Evolutionary conservation across 352 stramenopile genomes (phyloP), one percentile per base, ranked within the genome.

Genomic region (Thalassiosira livingstoniorum): DNA sequence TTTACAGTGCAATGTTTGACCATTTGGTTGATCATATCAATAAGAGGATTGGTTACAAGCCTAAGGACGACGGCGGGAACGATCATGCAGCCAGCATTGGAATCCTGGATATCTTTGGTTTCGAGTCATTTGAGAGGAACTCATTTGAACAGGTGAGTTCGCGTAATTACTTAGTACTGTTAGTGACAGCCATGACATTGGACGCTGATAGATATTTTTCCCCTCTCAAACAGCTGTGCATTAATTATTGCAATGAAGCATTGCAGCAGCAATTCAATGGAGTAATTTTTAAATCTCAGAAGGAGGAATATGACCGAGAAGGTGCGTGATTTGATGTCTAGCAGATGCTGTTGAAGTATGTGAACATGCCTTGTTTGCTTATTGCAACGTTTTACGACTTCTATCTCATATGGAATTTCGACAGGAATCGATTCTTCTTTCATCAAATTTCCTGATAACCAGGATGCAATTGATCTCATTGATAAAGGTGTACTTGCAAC

Each of bases 401-500:
- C n/a, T n/a, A n/a, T n/a, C n/a, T n/a, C n/a, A n/a, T n/a, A n/a
- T n/a, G n/a, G n/a, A n/a, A n/a, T n/a, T n/a, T n/a, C n/a, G n/a
- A n/a, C n/a, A 58, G 95, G 93, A 0, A 95, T 98, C 73, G 88
- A 96, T 75, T 98, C 95, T 95, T 93, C 96, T 76, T 97, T 98
- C 86, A 98, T 98, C 51, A 89, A 97, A 88, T 98, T 98, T 83
- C 95, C 97, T 57, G 96, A 98, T 82, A 98, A 98, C 87, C 94
- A 97, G 75, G 96, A 97, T 55, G 97, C 97, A 75, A 90, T 98
- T 11, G 94, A 97, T 25, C 89, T 98, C 21, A 98, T 98, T 67
- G 96, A 98, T 27, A 51, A 76, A 45, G 96, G 47, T 35, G 55
- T 74, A 7, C 32, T 74, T 23, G n/a, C 65, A 21, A 37, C 64